Base-by-base conservation (phyloP, 768 basidiomycete species). In the Saitozyma podzolica region DNA sequence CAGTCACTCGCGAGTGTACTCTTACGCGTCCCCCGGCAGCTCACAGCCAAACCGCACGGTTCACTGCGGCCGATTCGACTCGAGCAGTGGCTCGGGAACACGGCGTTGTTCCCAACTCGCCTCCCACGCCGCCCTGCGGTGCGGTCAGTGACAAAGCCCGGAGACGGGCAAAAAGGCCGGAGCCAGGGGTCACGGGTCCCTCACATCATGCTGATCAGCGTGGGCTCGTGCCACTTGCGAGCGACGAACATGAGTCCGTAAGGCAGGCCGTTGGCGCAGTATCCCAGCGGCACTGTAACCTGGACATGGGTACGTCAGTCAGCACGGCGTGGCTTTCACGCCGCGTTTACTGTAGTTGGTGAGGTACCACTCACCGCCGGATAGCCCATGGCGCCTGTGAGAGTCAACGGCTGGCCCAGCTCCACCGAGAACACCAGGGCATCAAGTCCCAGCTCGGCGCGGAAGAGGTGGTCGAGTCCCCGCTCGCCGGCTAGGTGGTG, bases 321-420 rank as follows among this genome's bases (percentile, higher is more conserved):
- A n/a, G n/a, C 42, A 20, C 62, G 62, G 13, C 72, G 67, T n/a
- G n/a, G n/a, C n/a, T n/a, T n/a, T n/a, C n/a, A n/a, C n/a, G n/a
- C n/a, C n/a, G n/a, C n/a, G n/a, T n/a, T n/a, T n/a, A n/a, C n/a
- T n/a, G n/a, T n/a, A n/a, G n/a, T n/a, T n/a, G n/a, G n/a, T n/a
- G n/a, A n/a, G 10, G 70, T 61, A 13, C 63, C 64, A 45, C 59
- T 63, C n/a, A 66, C 75, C 41, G 66, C 68, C 3, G 70, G 72
- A 54, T 68, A 76, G 0, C 66, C 65, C n/a, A 62, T 62, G 10
- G 59, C 51, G 7, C 66, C 67, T 8, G 68, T 57, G 7, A 68
- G 60, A 7, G 56, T 40, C 9, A 63, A 53, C 1, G 70, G 59
- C 13, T 20, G 59, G 3, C 68, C 73, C 45, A 68, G 66, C 5